Evolutionary conservation across 805 yeast genomes (phyloP), one percentile per base, ranked within the genome.

Genomic region (Myxozyma sirexii): DNA sequence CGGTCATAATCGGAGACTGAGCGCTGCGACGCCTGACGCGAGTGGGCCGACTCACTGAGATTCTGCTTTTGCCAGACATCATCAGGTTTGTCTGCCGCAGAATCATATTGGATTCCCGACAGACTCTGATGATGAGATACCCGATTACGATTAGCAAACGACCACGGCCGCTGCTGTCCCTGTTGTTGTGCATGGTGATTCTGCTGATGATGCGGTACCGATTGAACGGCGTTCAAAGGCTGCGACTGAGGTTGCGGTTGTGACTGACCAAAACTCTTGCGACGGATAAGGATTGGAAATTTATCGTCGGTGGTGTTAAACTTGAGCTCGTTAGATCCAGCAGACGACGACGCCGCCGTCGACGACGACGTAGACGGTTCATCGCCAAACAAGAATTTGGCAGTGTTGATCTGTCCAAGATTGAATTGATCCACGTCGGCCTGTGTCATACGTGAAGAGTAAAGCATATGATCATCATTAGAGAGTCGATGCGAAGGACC

Each of bases 261-360:
- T 33, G 45, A 44, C 50, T 43, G 56, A 33, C 39, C 49, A 35
- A 64, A 46, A 51, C 69, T 64, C 47, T 68, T 71, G 13, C 74
- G 68, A 8, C 75, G 69, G 35, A 71, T 69, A 19, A 71, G 63
- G 29, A 71, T 71, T 21, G 75, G 75, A 50, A 71, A 71, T 58
- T 71, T 67, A 56, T 71, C 74, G 17, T 70, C 71, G 13, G 74
- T 71, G 13, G 74, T 71, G 45, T 69, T 71, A 19, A 65, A 72
- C 49, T 71, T 61, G 24, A 61, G 46, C 44, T 54, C 59, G 31
- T 57, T 44, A n/a, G 47, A 21, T 19, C 37, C 45, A 6, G 50
- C 35, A n/a, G 42, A 39, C 15, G 63, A 19, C 15, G 63, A 37
- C 27, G 58, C 17, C 19, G 45, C 35, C 24, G 38, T 46, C 19